Percentiles rank a stretch among this genome's conserved stretches.
Evolutionary conservation across 192 early-diverging fungal genomes (phyloP).

Genomic region (Rhizophagus prolifer): DNA sequence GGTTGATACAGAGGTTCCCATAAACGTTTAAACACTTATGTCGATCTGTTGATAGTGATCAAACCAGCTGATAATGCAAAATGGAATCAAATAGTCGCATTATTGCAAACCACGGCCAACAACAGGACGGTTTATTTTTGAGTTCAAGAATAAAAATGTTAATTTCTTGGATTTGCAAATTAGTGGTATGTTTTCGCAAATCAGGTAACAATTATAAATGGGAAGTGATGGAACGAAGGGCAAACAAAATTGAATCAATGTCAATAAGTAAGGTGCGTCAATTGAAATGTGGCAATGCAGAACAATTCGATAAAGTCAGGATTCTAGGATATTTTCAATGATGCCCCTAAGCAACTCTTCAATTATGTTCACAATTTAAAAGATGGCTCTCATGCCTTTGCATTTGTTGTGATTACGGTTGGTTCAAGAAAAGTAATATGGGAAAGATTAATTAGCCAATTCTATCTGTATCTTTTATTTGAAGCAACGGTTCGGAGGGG

Average conservation of each 20-base stretch:
- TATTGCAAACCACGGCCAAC: too few relatives aligned
- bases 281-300: neutral
- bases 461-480: too few relatives aligned
- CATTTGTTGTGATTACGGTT: neutral
- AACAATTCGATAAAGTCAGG: neutral
- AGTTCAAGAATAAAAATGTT: neutral
- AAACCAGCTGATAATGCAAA: too few relatives aligned
- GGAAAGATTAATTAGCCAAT: neutral
- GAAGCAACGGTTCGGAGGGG: too few relatives aligned
- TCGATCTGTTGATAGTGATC: too few relatives aligned
- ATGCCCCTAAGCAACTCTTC: neutral
- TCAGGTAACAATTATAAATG: neutral
- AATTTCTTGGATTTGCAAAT: slow-evolving; percentile 1
- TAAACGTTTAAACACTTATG: too few relatives aligned
- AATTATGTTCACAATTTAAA: neutral
- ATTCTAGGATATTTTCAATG: neutral
- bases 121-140: slow-evolving; percentile 9
- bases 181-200: neutral
- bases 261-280: neutral
- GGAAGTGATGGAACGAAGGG: neutral
- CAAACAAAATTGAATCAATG: neutral
- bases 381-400: neutral
- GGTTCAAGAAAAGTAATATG: slow-evolving; percentile 2
- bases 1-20: too few relatives aligned
- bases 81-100: too few relatives aligned